Percentiles rank a stretch among this genome's conserved stretches.
phyloP scores from a whole-genome alignment of 2,329 filamentous ascomycete species.

The Laburnicola sp. region DNA sequence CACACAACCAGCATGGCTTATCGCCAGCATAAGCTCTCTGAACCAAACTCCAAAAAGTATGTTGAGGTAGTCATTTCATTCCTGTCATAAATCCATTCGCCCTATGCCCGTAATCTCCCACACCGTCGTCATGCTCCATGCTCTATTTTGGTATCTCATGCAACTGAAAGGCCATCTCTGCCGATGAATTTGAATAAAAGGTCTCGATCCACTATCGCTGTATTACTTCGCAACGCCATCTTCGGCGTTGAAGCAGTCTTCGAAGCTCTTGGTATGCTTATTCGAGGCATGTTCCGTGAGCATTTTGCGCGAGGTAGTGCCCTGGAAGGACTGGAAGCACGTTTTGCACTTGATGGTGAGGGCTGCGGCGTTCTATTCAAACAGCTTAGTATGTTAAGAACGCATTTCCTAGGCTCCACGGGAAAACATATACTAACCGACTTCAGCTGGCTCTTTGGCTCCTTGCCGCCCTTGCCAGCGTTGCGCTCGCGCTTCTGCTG shows the following conservation, averaged over 20 bases:
- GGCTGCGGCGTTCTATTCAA: slow-evolving; percentile 69
- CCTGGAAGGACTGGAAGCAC: slow-evolving; percentile 78
- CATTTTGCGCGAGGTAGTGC: slow-evolving; percentile 72
- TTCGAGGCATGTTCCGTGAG: slow-evolving; percentile 72
- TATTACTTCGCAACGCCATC: slow-evolving; percentile 32
- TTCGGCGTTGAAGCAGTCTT: slow-evolving; percentile 65
- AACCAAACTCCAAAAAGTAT: background rate
- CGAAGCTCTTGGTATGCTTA: slow-evolving; percentile 73
- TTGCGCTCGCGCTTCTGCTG: slow-evolving; percentile 46
- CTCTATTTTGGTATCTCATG: slow-evolving; percentile 19
- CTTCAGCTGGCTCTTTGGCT: slow-evolving; percentile 43
- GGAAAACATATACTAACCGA: slow-evolving; percentile 27
- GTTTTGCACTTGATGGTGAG: slow-evolving; percentile 75
- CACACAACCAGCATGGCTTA: background rate
- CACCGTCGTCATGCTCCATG: slow-evolving; percentile 4
- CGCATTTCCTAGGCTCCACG: background rate
- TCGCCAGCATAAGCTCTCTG: no score
- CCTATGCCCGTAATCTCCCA: slow-evolving; percentile 2
- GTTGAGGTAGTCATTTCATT: slow-evolving; percentile 10
- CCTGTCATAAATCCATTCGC: slow-evolving; percentile 6
- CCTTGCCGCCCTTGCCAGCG: slow-evolving; percentile 32
- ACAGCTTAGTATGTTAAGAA: slow-evolving; percentile 4
- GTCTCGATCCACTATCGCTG: background rate
- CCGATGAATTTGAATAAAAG: background rate
- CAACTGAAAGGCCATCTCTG: slow-evolving; percentile 6